Evolutionary conservation across 768 basidiomycete genomes (phyloP).

Genomic region (Melanogaster broomeanus): DNA sequence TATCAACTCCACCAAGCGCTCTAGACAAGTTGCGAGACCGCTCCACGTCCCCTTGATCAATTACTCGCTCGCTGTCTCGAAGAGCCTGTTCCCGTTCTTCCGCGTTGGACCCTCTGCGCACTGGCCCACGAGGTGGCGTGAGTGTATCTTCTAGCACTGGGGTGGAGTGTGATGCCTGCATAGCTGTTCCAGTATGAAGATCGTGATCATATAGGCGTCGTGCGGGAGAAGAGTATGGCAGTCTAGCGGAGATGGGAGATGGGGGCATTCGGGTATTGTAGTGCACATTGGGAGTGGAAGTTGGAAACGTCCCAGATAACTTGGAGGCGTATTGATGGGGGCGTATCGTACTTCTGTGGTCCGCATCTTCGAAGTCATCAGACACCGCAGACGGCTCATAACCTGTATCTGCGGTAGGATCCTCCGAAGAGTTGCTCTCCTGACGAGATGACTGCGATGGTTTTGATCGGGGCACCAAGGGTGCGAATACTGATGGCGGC

Average conservation of each 20-base stretch:
- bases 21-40: constrained; percentile 14
- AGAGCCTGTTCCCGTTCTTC: constrained; percentile 24
- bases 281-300: constrained; percentile 44
- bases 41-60: constrained; percentile 20
- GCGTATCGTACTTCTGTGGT: constrained; percentile 48
- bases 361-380: constrained; percentile 61
- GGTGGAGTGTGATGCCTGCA: constrained; percentile 30
- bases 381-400: constrained; percentile 61
- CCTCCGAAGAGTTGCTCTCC: constrained; percentile 70
- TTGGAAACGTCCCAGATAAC: constrained; percentile 28
- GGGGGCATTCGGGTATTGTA: constrained; percentile 40
- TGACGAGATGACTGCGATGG: constrained; percentile 58
- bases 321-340: constrained; percentile 35
- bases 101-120: constrained; percentile 28
- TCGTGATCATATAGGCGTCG: constrained; percentile 25
- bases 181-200: constrained; percentile 11
- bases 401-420: constrained; percentile 54
- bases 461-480: constrained; percentile 49
- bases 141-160: constrained; percentile 34
- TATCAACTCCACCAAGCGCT: constrained; percentile 15
- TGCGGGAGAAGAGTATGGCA: constrained; percentile 20
- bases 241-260: constrained; percentile 33
- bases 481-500: constrained; percentile 47
- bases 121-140: constrained; percentile 22
- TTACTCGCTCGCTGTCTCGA: constrained; percentile 26